Evolutionary conservation across 495 filamentous ascomycete genomes (phyloP), one percentile per base, ranked within the genome.

Genomic region (Pyrenula aspistea): DNA sequence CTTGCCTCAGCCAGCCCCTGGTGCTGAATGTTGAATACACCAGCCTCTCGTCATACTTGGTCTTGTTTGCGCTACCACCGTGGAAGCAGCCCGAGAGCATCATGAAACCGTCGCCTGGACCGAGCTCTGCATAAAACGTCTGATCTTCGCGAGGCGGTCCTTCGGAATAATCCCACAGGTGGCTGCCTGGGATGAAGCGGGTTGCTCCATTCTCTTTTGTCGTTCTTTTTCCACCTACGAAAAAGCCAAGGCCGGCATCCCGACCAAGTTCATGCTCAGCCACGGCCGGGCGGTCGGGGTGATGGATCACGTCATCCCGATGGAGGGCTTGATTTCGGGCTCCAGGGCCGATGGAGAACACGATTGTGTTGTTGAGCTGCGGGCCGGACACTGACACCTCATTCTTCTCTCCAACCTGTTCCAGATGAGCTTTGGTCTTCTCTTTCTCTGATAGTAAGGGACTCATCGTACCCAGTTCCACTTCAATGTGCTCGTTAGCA

Each of bases 121-220:
- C 60, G 60, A 72, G 60, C 49, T 71, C 68, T 8, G 65, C 61
- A 23, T 62, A 64, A 12, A 67, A 62, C 49, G 63, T 62, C 50
- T 59, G 15, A 20, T 64, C 57, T 22, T 55, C 58, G 10, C 53
- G 49, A 2, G 66, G 63, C 1, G 60, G 54, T 2, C 60, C 63
- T 25, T 58, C 52, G 36, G 52, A 54, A 24, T 55, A 56, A 22
- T 36, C 75, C n/a, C n/a, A n/a, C 10, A 73, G 63, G 61, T 78
- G 75, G 24, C 62, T 67, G 12, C 69, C 64, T 2, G 71, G 73
- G 53, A 76, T 71, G 54, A 76, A 67, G 11, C 67, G 65, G 12
- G 73, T 76, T 25, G 69, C 73, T 12, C 73, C 75, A 54, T 76
- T 78, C 10, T 60, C 61, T 36, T 62, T 66, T 2, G 66, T 69